Evolutionary conservation across 169 alveolate species (phyloP), one percentile per base, ranked within the genome.

Genomic region (Plasmodium cynomolgi): DNA sequence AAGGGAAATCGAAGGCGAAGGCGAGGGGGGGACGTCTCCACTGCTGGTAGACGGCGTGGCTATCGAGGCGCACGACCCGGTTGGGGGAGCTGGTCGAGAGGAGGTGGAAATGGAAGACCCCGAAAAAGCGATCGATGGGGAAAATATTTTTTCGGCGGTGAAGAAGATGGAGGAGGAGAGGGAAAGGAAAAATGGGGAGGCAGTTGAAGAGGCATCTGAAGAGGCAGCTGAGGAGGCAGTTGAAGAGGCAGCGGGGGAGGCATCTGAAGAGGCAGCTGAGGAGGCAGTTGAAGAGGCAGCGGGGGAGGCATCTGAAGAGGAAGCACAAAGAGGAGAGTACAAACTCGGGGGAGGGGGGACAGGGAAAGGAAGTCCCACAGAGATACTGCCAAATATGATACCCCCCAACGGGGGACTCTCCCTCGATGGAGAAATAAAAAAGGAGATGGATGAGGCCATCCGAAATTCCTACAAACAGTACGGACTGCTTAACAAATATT

Each of bases 361-460:
- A 4, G 33, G 15, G 9, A 11, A 37, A 80, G 23, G 7, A 80
- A 37, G n/a, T 44, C 26, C 62, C n/a, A 44, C 4, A 4, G 20
- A 3, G 31, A n/a, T 34, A 13, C 13, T 41, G 15, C 29, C 56
- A 17, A 44, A 17, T 9, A 47, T 26, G 3, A 34, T 20, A 17
- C 23, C 34, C 3, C 56, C n/a, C 7, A 54, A 31, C 20, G 58
- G 58, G 13, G 58, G 2, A 17, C 81, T 86, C 39, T 31, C 58
- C 3, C 44, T 62, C 9, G 33, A 80, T 13, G 80, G 47, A 62
- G 82, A 23, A 0, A 33, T 58, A 17, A 58, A 90, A 26, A 58
- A 56, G 17, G 31, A 39, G 54, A 58, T 90, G 74, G 94, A 90
- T 81, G 41, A 90, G 20, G 94, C 94, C 15, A 71, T 90, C 50